Evolutionary conservation across 2,329 filamentous ascomycete species (phyloP), one percentile per base, ranked within the genome.

Genomic region (Pseudogymnoascus sp.): DNA sequence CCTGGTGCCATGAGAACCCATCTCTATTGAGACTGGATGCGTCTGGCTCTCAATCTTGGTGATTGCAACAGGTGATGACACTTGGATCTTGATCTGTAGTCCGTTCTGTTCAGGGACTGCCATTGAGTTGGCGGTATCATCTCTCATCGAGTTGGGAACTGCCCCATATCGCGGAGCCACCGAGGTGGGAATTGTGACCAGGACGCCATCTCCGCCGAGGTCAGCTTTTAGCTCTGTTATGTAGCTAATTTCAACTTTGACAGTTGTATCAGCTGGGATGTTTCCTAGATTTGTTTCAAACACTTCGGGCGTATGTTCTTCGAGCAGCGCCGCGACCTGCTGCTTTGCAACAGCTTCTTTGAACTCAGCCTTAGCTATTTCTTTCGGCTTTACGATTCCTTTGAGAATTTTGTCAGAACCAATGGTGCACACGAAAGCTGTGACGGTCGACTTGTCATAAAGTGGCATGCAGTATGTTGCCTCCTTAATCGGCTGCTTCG

Each of bases 201-300:
- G 81, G 27, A 88, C 76, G 5, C 86, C 86, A 68, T 91, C 85
- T 39, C 42, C 61, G 2, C 82, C 77, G 64, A 86, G 83, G 69
- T 90, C 87, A 66, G 90, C 85, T 74, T 89, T 89, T 61, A 91
- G 77, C 70, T 91, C 87, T 2, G 84, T 85, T 4, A 89, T 77
- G 64, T 88, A 90, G 0, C 78, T 82, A 61, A 90, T 82, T 9
- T 86, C 78, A 5, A 90, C 80, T 5, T 78, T 71, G 35, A 89
- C 74, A 35, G 76, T 79, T 13, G 81, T 79, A 0, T 78, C 78
- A 0, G 82, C 78, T 0, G 86, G 84, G 0, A 91, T 79, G 65
- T 89, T 90, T 8, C 87, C 87, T 0, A 92, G 74, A 0, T 80
- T 84, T 0, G 86, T 87, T 3, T 79, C 83, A 70, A 90, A 91